Evolutionary conservation across 2,329 filamentous ascomycete species (phyloP), one percentile per base, ranked within the genome.

Genomic region (Emmonsiellopsis sp.): DNA sequence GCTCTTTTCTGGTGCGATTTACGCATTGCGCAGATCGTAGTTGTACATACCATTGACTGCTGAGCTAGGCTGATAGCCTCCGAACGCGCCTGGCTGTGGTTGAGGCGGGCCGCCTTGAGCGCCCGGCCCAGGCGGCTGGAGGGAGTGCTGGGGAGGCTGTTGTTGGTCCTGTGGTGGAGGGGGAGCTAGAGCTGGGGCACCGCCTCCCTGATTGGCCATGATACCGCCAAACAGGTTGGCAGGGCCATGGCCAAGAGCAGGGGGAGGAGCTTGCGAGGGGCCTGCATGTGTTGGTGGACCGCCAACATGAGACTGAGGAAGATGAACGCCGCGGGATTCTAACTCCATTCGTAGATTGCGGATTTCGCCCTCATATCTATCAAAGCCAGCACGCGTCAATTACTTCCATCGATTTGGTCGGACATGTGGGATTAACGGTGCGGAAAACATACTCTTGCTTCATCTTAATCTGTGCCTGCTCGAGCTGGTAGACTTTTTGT

Each of bases 221-320:
- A 97, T 95, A 53, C 89, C 90, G 61, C 89, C 90, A 67, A 98
- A 97, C 42, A 97, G 79, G 65, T 94, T 93, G 68, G 87, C 92
- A 53, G 84, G 83, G 31, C 92, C 91, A 65, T 94, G 87, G 32
- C 90, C 88, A 61, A 97, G 87, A 49, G 88, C 76, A 37, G 85
- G 91, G 37, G 93, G 92, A 56, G 87, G 87, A 57, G 89, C 87
- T 71, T 93, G 88, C 48, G 87, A 84, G 54, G 89, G 86, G 43
- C 86, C 88, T 55, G 82, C 82, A 79, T 93, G 88, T 65, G 86
- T 85, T 56, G 85, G 81, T 42, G 84, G 84, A 13, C 83, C 86
- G 57, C 80, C 80, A 65, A 89, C 83, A 56, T 89, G 85, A 57
- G 86, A 83, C 59, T 84, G 81, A 60, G 81, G 77, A 40, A 77